Percentiles rank a stretch among this genome's conserved stretches.
phyloP scores from a whole-genome alignment of 2,329 filamentous ascomycete genomes.

The Botryotinia globosa region DNA sequence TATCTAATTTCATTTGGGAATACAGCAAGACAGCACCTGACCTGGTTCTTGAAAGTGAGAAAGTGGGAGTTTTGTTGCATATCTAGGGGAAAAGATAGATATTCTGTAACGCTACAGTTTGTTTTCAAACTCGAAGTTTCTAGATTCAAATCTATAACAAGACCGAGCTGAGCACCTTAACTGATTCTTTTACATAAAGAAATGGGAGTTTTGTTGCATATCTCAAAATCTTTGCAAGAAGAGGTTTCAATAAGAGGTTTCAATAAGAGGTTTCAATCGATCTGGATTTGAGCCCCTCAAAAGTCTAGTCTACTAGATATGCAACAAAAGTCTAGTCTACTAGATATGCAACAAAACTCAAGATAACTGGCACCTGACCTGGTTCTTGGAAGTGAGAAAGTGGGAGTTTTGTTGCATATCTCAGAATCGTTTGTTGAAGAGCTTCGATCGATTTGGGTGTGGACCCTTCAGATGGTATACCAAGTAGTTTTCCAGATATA shows the following conservation, averaged over 20 bases:
- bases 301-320: too few species aligned
- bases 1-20: too few species aligned
- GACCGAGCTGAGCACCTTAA: rapidly evolving
- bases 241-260: too few species aligned
- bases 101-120: not conserved
- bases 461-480: rapidly evolving
- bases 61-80: too few species aligned
- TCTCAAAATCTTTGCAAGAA: not conserved
- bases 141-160: rapidly evolving
- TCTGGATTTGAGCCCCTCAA: too few species aligned
- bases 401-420: not conserved
- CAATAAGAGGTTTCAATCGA: not conserved
- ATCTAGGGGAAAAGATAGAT: too few species aligned
- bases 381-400: not conserved
- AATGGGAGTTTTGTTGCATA: not conserved
- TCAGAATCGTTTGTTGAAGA: not conserved
- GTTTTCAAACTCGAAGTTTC: not conserved
- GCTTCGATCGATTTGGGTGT: not conserved
- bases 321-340: too few species aligned
- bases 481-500: not conserved
- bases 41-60: too few species aligned
- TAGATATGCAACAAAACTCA: not conserved
- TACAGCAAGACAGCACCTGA: too few species aligned
- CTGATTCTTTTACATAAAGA: rapidly evolving
- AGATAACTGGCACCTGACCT: not conserved